Conservation (phyloP, 495 filamentous ascomycete genomes). For the Beverwykella pulmonaria region DNA sequence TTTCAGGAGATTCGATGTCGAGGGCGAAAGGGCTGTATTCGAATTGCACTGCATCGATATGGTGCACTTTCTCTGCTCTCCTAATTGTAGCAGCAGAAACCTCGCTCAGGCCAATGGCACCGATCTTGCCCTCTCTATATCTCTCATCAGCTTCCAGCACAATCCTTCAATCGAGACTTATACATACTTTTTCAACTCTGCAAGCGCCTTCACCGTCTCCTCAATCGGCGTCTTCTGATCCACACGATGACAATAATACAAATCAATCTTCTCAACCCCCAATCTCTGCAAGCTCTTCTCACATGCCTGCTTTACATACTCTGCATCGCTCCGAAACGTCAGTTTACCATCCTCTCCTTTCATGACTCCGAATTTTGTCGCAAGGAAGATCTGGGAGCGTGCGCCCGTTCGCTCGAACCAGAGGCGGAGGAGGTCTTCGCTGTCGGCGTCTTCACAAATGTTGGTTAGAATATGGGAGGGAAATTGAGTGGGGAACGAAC, state of each 20-base stretch:
- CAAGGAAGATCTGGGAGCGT: conserved; percentile 60
- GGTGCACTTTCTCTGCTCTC: conserved; percentile 62
- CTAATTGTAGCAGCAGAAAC: conserved; percentile 43
- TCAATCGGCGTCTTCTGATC: conserved; percentile 38
- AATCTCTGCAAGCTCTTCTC: conserved; percentile 51
- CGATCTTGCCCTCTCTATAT: conserved; percentile 28
- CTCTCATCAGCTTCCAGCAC: too few species aligned
- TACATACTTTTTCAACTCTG: conserved; percentile 32
- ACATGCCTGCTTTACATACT: conserved; percentile 53
- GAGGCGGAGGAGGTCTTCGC: conserved; percentile 58
- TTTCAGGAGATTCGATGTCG: conserved; percentile 57
- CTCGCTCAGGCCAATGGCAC: conserved; percentile 60
- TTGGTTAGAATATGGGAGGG: not conserved
- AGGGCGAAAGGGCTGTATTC: conserved; percentile 65
- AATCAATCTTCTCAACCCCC: conserved; percentile 53
- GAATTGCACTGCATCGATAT: conserved; percentile 64
- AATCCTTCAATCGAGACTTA: too few species aligned
- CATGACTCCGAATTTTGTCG: conserved; percentile 60
- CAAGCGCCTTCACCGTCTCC: conserved; percentile 27
- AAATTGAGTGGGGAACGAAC: not conserved
- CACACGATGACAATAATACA: conserved; percentile 41
- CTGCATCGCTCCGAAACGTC: conserved; percentile 45
- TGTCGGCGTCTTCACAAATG: conserved; percentile 45
- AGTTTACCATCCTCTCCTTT: conserved; percentile 13
- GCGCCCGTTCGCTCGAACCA: conserved; percentile 60